phyloP scores from a whole-genome alignment of 2,329 filamentous ascomycete genomes.

The Trichophyton mentagrophytes region DNA sequence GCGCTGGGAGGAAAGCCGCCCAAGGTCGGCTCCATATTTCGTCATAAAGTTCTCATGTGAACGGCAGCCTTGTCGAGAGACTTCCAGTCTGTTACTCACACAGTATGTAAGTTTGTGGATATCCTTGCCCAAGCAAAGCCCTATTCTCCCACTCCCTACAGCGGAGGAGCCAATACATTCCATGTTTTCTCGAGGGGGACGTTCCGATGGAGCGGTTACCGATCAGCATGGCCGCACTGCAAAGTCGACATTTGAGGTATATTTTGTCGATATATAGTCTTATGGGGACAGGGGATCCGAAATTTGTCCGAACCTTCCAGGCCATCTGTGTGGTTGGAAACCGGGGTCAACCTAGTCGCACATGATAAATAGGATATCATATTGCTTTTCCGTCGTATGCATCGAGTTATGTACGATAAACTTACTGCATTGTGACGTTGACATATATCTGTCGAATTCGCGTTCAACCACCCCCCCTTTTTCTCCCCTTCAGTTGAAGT shows the following conservation, averaged over 20 bases:
- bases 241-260: constrained; percentile 9
- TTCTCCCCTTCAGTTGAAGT: constrained; percentile 2
- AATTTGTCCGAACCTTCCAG: constrained; percentile 11
- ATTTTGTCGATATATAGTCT: constrained; percentile 3
- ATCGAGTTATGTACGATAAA: constrained; percentile 8
- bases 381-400: constrained; percentile 8
- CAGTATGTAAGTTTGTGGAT: neutral
- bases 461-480: constrained; percentile 7
- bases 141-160: neutral
- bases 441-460: constrained; percentile 7
- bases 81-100: no score
- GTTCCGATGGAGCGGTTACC: constrained; percentile 10
- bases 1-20: constrained; percentile 3
- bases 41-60: neutral
- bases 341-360: constrained; percentile 8
- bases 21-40: neutral
- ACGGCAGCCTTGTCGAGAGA: neutral
- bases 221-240: constrained; percentile 9
- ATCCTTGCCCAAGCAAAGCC: neutral
- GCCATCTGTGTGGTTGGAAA: constrained; percentile 8
- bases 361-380: constrained; percentile 5
- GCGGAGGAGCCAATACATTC: neutral
- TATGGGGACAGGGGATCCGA: constrained; percentile 5
- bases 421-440: constrained; percentile 8
- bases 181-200: constrained; percentile 3